phyloP scores from a whole-genome alignment of 2,329 filamentous ascomycete genomes.

The Cercospora sp. region DNA sequence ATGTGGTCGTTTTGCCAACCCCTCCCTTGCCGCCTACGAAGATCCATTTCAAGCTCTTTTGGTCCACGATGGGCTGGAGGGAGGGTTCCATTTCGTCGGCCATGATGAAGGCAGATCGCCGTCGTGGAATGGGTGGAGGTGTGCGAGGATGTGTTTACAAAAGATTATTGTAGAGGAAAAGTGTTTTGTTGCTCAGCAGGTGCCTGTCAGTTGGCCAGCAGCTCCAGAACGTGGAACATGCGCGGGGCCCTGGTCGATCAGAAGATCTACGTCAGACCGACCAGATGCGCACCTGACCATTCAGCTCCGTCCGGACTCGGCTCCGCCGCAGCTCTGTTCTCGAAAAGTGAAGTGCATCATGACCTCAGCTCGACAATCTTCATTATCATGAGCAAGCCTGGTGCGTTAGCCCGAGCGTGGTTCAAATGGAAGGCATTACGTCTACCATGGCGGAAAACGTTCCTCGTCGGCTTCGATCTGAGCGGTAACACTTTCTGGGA shows the following conservation, averaged over 20 bases:
- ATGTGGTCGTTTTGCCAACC: constrained; percentile 99
- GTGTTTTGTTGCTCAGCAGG: background rate
- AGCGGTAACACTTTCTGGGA: constrained; percentile 67
- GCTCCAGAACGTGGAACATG: background rate
- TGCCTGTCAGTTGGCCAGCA: constrained; percentile 3
- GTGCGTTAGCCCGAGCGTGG: constrained; percentile 52
- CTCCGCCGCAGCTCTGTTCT: background rate
- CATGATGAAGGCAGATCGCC: constrained; percentile 36
- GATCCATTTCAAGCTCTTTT: constrained; percentile 95
- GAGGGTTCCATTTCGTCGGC: constrained; percentile 82
- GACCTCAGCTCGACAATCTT: background rate
- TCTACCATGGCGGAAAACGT: constrained; percentile 62
- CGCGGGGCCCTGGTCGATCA: background rate
- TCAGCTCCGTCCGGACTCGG: background rate
- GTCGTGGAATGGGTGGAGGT: background rate
- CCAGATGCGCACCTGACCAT: background rate
- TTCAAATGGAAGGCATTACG: constrained; percentile 62
- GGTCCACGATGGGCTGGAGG: constrained; percentile 91
- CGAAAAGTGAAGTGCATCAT: constrained; percentile 13
- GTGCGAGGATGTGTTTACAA: background rate
- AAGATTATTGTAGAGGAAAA: background rate
- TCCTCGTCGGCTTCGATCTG: constrained; percentile 61
- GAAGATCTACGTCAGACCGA: constrained; percentile 4
- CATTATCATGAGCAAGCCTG: constrained; percentile 34
- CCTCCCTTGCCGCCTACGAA: constrained; percentile 98